Conservation (phyloP, 2,329 filamentous ascomycete genomes). For the Monilinia fructigena region DNA sequence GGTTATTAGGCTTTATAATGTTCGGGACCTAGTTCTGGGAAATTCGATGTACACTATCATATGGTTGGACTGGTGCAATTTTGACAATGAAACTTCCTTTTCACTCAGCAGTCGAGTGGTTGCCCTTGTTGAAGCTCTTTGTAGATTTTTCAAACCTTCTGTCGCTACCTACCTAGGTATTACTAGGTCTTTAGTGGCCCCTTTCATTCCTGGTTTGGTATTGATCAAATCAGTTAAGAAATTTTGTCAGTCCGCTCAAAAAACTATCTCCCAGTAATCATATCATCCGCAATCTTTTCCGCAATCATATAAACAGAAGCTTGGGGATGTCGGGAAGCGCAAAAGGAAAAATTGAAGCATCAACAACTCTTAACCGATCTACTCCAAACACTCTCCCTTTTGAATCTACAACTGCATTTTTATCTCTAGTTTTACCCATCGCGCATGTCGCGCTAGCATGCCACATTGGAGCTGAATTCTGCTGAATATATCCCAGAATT, state of each 20-base stretch:
- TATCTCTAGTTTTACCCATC: slow-evolving; percentile 14
- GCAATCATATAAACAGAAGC: slow-evolving; percentile 24
- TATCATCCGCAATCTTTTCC: slow-evolving; percentile 21
- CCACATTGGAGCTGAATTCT: slow-evolving; percentile 4
- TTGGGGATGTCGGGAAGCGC: slow-evolving; percentile 18
- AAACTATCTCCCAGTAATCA: not conserved
- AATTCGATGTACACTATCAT: slow-evolving; percentile 15
- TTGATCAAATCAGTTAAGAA: not conserved
- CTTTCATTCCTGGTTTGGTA: not conserved
- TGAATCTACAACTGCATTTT: slow-evolving; percentile 17
- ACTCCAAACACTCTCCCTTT: slow-evolving; percentile 14
- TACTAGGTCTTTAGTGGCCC: not conserved
- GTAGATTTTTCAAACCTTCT: not conserved
- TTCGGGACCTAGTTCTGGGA: slow-evolving; percentile 9
- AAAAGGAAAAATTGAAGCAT: slow-evolving; percentile 23
- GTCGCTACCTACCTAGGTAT: not conserved
- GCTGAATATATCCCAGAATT: slow-evolving; percentile 5
- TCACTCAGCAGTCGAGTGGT: slow-evolving; percentile 16
- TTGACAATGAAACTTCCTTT: slow-evolving; percentile 19
- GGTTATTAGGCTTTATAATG: slow-evolving; percentile 16
- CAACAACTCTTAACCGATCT: slow-evolving; percentile 10
- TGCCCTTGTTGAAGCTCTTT: not conserved
- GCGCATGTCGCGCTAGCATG: slow-evolving; percentile 18
- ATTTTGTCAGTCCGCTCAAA: too few species aligned
- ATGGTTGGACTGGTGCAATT: slow-evolving; percentile 19